Conservation (phyloP, 345 rosid species). For the Hypericum perforatum region DNA sequence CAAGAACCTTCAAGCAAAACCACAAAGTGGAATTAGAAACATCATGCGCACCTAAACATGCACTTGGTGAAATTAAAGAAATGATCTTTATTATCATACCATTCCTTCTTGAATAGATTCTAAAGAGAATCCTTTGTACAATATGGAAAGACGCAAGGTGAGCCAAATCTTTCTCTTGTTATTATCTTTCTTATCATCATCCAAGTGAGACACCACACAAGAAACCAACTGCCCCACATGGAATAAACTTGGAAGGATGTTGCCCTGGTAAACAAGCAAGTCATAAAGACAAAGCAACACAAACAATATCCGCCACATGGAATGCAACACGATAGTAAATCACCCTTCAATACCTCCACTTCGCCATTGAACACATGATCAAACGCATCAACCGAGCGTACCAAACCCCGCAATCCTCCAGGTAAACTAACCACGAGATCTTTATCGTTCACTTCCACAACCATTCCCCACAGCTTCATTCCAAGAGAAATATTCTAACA, state of each 20-base stretch:
- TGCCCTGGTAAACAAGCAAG: conserved; percentile 31
- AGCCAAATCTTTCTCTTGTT: conserved; percentile 80
- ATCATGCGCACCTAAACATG: no score
- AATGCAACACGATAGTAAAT: neutral
- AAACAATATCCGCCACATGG: neutral
- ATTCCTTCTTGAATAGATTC: conserved; percentile 81
- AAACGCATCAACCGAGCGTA: conserved; percentile 59
- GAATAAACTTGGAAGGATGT: conserved; percentile 42
- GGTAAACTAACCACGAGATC: conserved; percentile 86
- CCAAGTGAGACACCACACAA: conserved; percentile 67
- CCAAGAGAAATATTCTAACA: conserved; percentile 80
- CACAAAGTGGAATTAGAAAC: no score
- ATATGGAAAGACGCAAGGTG: conserved; percentile 69
- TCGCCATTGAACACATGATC: conserved; percentile 54
- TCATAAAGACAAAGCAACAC: neutral
- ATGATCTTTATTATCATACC: conserved; percentile 40
- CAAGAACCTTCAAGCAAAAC: conserved; percentile 42
- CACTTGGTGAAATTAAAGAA: neutral
- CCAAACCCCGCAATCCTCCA: conserved; percentile 88
- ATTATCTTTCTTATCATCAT: conserved; percentile 70
- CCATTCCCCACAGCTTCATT: conserved; percentile 95
- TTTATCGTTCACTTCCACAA: conserved; percentile 85
- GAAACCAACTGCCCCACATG: conserved; percentile 78
- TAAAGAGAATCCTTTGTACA: conserved; percentile 63
- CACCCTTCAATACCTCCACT: conserved; percentile 36